phyloP scores from a whole-genome alignment of 2,329 filamentous ascomycete genomes.

The Xylariaceae sp. region DNA sequence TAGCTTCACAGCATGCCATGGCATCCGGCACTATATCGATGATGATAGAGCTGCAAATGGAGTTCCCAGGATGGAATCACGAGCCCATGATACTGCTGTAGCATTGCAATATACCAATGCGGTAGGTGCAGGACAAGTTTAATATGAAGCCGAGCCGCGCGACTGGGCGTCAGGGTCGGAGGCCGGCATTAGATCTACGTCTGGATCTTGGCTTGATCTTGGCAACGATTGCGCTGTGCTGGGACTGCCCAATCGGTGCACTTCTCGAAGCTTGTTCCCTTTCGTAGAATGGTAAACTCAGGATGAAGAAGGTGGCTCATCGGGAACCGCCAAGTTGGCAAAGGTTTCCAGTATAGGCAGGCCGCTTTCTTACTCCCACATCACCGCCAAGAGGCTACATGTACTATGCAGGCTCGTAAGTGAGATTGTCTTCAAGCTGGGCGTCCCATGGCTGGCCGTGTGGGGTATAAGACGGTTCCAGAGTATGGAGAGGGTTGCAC shows the following conservation, averaged over 20 bases:
- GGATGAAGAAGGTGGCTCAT: not conserved
- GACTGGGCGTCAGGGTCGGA: not conserved
- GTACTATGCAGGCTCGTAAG: no score
- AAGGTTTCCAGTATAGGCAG: not conserved
- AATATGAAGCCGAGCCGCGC: slow-evolving; percentile 15
- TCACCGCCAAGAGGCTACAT: not conserved
- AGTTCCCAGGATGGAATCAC: slow-evolving; percentile 16
- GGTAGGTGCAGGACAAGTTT: slow-evolving; percentile 18
- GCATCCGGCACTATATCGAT: no score
- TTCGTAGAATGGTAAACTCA: not conserved
- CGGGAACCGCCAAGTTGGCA: not conserved
- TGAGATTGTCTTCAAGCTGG: no score
- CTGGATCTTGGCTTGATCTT: slow-evolving; percentile 13
- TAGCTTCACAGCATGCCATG: no score
- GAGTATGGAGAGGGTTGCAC: no score
- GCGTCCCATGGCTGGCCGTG: no score
- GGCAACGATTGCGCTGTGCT: slow-evolving; percentile 12
- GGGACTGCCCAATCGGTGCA: no score
- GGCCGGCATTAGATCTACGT: slow-evolving; percentile 13
- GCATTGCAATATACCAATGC: slow-evolving; percentile 21
- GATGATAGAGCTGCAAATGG: slow-evolving; percentile 3
- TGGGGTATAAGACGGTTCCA: no score
- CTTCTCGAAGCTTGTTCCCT: no score
- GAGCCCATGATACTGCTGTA: slow-evolving; percentile 22
- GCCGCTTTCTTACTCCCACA: not conserved